These are phyloP conservation scores for Pisolithus sp. DNA, from an alignment of 768 basidiomycete species.

Conservation along the genomic window DNA sequence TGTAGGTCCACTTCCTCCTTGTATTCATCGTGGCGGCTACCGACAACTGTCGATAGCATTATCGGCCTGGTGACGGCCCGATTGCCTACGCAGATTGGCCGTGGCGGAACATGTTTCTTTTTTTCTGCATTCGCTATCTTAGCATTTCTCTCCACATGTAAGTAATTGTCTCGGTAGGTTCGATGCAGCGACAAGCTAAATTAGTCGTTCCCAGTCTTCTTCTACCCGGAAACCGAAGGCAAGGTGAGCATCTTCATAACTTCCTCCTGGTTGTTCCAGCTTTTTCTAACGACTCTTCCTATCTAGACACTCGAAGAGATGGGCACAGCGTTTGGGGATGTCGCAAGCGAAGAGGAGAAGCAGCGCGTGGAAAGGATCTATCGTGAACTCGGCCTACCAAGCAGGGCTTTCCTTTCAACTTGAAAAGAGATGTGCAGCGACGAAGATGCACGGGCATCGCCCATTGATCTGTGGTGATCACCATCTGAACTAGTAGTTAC, in stretches of 20 bases:
- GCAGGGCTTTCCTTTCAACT: constrained; percentile 14
- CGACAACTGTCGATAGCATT: constrained; percentile 8
- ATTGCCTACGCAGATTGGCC: constrained; percentile 15
- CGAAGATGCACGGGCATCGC: too few species aligned
- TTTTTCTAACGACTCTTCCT: background rate
- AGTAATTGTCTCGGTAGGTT: background rate
- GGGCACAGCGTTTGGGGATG: constrained; percentile 27
- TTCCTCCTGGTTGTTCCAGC: background rate
- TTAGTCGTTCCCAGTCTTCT: constrained; percentile 9
- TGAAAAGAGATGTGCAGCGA: constrained; percentile 6
- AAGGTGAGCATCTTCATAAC: constrained; percentile 15
- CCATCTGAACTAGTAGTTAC: too few species aligned
- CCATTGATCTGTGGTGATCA: too few species aligned
- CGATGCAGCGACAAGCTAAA: background rate
- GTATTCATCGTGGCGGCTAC: background rate
- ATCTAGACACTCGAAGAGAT: constrained; percentile 28
- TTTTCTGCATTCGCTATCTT: constrained; percentile 19
- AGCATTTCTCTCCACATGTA: constrained; percentile 25
- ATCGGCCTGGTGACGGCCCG: constrained; percentile 24
- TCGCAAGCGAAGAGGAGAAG: constrained; percentile 18
- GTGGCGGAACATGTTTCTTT: constrained; percentile 23
- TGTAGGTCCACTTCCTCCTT: constrained; percentile 15
- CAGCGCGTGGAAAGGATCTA: constrained; percentile 22
- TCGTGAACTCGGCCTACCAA: constrained; percentile 24
- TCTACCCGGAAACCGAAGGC: constrained; percentile 28